A percentile compares a stretch with the other conserved stretches of the same genome.
These are phyloP conservation scores for Gautieria morchelliformis DNA, from an alignment of 768 basidiomycete species.

Conservation along the genomic window DNA sequence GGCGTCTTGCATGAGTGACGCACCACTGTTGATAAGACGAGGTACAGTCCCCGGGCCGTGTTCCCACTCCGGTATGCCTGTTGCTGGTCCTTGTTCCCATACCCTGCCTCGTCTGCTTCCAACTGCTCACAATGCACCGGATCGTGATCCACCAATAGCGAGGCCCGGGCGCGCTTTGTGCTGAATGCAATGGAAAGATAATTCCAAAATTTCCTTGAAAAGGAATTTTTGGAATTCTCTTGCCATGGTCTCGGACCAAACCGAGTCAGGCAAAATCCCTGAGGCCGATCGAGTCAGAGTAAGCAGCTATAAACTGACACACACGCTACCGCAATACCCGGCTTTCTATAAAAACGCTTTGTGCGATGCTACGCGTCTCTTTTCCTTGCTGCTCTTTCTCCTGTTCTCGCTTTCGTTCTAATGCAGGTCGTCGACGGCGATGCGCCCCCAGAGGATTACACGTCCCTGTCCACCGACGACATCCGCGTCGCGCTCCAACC, in stretches of 20 bases:
- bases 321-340: conserved; percentile 2
- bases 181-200: no score
- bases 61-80: neutral
- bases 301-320: neutral
- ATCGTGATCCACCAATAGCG: neutral
- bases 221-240: neutral
- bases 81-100: neutral
- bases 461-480: conserved; percentile 15
- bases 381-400: neutral
- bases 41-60: neutral
- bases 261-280: neutral
- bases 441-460: neutral
- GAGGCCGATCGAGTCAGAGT: neutral
- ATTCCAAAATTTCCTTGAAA: no score
- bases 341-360: neutral
- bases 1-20: neutral
- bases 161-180: neutral
- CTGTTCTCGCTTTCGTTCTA: neutral
- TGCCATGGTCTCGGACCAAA: conserved; percentile 5
- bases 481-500: conserved; percentile 43
- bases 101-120: neutral
- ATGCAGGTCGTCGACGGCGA: conserved; percentile 1
- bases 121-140: neutral
- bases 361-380: neutral
- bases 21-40: neutral